Conservation (phyloP, 2,329 filamentous ascomycete genomes). For the Aspergillus jensenii region DNA sequence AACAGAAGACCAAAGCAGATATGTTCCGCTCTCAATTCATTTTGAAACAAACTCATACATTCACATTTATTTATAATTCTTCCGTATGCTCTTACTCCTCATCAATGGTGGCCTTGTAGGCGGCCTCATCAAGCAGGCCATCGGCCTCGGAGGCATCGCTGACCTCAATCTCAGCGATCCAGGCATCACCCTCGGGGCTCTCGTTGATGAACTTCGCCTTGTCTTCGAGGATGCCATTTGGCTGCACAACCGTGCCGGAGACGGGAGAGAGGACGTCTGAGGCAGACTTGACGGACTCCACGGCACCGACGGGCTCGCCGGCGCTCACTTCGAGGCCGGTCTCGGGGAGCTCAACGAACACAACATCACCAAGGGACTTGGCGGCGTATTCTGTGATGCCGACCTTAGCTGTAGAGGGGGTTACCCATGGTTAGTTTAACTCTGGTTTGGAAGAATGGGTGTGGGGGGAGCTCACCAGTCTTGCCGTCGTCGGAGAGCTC, state of each 20-base stretch:
- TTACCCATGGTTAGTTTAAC: too few species aligned
- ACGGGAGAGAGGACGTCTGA: conserved; percentile 94
- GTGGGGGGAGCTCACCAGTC: conserved; percentile 55
- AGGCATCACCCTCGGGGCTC: conserved; percentile 85
- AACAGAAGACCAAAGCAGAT: conserved; percentile 4
- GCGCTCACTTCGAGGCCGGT: conserved; percentile 65
- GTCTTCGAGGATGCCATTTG: conserved; percentile 76
- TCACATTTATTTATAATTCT: background rate
- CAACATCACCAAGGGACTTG: conserved; percentile 89
- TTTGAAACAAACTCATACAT: conserved; percentile 5
- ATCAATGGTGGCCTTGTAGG: conserved; percentile 72
- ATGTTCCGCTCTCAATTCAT: background rate
- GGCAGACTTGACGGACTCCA: conserved; percentile 98
- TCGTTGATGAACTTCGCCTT: conserved; percentile 86
- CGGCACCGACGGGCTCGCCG: conserved; percentile 86
- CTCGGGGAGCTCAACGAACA: conserved; percentile 91
- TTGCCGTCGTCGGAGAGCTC: conserved; percentile 81
- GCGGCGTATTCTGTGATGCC: conserved; percentile 93
- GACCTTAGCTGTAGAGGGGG: conserved; percentile 54
- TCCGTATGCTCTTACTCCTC: conserved; percentile 29
- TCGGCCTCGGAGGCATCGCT: conserved; percentile 70
- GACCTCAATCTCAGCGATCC: conserved; percentile 87
- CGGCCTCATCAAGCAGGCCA: conserved; percentile 70
- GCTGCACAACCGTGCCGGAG: conserved; percentile 69
- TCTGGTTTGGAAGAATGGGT: too few species aligned